Evolutionary conservation across 768 basidiomycete species (phyloP), one percentile per base, ranked within the genome.

Genomic region (Collybiopsis confluens): DNA sequence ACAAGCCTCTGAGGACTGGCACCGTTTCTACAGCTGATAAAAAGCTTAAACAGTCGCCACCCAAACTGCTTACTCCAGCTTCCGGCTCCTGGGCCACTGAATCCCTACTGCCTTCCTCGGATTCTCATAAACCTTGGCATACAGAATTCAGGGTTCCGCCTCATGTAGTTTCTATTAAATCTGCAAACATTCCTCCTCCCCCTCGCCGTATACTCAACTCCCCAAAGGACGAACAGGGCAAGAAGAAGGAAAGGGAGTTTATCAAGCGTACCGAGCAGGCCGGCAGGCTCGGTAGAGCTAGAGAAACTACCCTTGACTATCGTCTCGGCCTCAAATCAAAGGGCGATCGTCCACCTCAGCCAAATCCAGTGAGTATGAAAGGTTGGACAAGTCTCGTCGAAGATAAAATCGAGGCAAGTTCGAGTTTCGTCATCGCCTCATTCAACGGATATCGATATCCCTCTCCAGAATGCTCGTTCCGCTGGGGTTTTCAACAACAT

Each of bases 381-480:
- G 90, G 90, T 0, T 92, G 90, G 88, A 75, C 78, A 13, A 79
- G 77, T 53, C 70, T 92, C 48, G 77, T 88, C 11, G 90, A 94
- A 62, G 90, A 91, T 59, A 76, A 77, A 52, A 91, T 93, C 62
- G 86, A 93, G 78, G 90, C 85, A 55, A 11, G 70, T n/a, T n/a
- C n/a, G n/a, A n/a, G n/a, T n/a, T n/a, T n/a, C n/a, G n/a, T n/a
- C n/a, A n/a, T n/a, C n/a, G n/a, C n/a, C n/a, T n/a, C n/a, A n/a
- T n/a, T n/a, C n/a, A n/a, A n/a, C n/a, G 20, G 16, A 37, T 24
- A 30, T 18, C 50, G 10, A 40, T n/a, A 18, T 42, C 53, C 43
- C 28, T 44, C 13, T 20, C 41, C 58, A 88, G 87, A 80, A 77
- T 73, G 87, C 85, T 15, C 72, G 83, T 20, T 70, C 76, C 47